Conservation (phyloP, 2,329 filamentous ascomycete species). For the Xylogone sp. region DNA sequence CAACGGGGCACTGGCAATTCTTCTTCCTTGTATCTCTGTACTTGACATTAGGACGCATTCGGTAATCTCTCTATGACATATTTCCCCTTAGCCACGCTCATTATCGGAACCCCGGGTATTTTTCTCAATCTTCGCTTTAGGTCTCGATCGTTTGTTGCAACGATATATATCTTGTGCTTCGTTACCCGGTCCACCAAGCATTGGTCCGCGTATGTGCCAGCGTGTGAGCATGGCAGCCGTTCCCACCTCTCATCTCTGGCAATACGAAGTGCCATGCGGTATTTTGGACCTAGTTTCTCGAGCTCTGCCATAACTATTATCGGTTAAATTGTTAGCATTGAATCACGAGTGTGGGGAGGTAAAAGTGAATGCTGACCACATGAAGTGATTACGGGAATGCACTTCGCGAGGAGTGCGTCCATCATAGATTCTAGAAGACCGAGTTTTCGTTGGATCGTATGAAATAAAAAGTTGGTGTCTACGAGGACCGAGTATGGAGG, state of each 20-base stretch:
- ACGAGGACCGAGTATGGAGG: constrained; percentile 71
- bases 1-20: too few relatives aligned
- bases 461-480: constrained; percentile 87
- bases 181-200: constrained; percentile 70
- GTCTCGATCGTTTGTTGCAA: constrained; percentile 74
- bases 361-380: constrained; percentile 33
- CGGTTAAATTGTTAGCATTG: too few relatives aligned
- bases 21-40: too few relatives aligned
- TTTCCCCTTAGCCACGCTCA: too few relatives aligned
- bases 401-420: constrained; percentile 91
- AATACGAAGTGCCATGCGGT: constrained; percentile 79
- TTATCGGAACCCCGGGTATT: constrained; percentile 64
- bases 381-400: constrained; percentile 80
- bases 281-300: constrained; percentile 86
- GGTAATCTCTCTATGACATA: too few relatives aligned
- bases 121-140: constrained; percentile 72
- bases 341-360: too few relatives aligned
- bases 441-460: constrained; percentile 88
- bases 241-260: constrained; percentile 89
- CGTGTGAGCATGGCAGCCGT: constrained; percentile 83
- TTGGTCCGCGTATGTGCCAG: constrained; percentile 84
- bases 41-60: too few relatives aligned
- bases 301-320: constrained; percentile 85
- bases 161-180: constrained; percentile 74
- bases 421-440: constrained; percentile 85